Percentiles rank a stretch among this genome's conserved stretches.
Evolutionary conservation across 305 asterid species (phyloP).

Genomic region (Fraxinus velutina): DNA sequence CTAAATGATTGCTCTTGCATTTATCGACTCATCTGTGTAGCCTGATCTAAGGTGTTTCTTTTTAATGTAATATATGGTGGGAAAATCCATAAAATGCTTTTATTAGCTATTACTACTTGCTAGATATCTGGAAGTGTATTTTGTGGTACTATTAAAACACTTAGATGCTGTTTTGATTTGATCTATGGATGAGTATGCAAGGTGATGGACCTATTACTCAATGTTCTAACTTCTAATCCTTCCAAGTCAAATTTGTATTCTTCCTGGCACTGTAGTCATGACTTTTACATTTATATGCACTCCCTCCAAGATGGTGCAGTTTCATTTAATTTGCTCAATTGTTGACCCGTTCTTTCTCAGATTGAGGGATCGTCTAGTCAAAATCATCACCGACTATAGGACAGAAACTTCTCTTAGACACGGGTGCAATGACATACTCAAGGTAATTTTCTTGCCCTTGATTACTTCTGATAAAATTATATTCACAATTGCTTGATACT

Average conservation of each 20-base stretch:
- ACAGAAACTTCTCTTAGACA: slow-evolving; percentile 97
- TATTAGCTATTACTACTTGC: neutral
- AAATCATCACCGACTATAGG: slow-evolving; percentile 88
- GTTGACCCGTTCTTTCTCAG: slow-evolving; percentile 38
- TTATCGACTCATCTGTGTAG: neutral
- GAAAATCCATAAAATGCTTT: neutral
- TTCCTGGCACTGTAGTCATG: neutral
- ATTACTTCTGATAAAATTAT: slow-evolving; percentile 1
- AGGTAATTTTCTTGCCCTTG: slow-evolving; percentile 43
- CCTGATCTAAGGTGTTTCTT: neutral
- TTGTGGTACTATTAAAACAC: neutral
- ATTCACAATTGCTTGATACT: neutral
- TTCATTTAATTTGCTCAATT: neutral
- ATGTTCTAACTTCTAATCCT: neutral
- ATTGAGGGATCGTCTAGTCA: slow-evolving; percentile 89
- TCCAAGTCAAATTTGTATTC: neutral
- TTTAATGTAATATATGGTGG: neutral
- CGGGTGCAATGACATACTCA: slow-evolving; percentile 89
- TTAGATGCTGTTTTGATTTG: neutral
- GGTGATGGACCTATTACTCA: neutral
- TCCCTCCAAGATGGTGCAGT: neutral
- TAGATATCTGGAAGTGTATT: neutral
- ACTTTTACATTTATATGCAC: neutral
- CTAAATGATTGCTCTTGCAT: neutral
- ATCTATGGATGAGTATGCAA: neutral